phyloP scores from a whole-genome alignment of 208 protist species.

The Leishmania martiniquensis region DNA sequence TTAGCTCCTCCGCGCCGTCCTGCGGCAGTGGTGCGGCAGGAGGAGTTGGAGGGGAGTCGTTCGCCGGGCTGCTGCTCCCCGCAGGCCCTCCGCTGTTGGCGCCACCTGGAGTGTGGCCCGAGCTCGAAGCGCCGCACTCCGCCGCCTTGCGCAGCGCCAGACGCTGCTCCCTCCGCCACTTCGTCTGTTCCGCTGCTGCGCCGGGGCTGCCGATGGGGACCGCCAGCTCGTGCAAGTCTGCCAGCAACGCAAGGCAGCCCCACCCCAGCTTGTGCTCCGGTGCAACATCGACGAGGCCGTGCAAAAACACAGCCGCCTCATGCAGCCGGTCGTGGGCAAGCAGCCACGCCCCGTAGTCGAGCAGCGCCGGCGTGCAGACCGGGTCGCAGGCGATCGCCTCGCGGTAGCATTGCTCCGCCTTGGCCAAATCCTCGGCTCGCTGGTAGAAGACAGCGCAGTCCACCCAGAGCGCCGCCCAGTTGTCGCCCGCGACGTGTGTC shows the following conservation, averaged over 20 bases:
- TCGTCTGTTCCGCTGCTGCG: slow-evolving; percentile 39
- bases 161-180: slow-evolving; percentile 61
- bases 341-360: slow-evolving; percentile 85
- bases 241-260: slow-evolving; percentile 71
- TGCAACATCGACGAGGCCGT: slow-evolving; percentile 67
- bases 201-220: slow-evolving; percentile 51
- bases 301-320: slow-evolving; percentile 90
- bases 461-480: slow-evolving; percentile 52
- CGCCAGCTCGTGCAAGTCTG: slow-evolving; percentile 54
- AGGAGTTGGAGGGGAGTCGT: background rate
- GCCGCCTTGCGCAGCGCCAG: slow-evolving; percentile 61
- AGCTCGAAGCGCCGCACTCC: slow-evolving; percentile 11
- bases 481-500: slow-evolving; percentile 22
- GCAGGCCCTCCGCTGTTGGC: background rate
- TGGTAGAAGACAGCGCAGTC: slow-evolving; percentile 86
- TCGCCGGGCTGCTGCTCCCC: background rate
- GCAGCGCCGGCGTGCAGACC: slow-evolving; percentile 50
- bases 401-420: slow-evolving; percentile 90
- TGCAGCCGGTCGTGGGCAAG: slow-evolving; percentile 72
- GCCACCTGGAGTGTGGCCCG: background rate
- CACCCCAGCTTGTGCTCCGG: slow-evolving; percentile 60
- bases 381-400: slow-evolving; percentile 84
- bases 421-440: slow-evolving; percentile 67
- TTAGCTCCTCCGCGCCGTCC: slow-evolving; percentile 24
- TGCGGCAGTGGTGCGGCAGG: background rate